A percentile compares a stretch with the other conserved stretches of the same genome.
phyloP scores from a whole-genome alignment of 2,329 filamentous ascomycete genomes.

The Pseudogymnoascus verrucosus region DNA sequence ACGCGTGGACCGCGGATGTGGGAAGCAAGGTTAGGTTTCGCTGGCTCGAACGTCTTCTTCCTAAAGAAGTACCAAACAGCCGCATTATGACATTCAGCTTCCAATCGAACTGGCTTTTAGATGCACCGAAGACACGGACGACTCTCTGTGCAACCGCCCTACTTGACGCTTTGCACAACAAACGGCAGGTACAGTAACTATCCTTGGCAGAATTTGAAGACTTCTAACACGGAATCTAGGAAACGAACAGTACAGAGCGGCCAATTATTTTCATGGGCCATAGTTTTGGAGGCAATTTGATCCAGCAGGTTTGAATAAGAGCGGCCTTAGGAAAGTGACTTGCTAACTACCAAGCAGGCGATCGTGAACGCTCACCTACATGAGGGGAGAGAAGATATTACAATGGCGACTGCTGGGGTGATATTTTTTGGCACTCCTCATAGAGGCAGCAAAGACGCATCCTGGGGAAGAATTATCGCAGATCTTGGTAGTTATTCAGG shows the following conservation, averaged over 20 bases:
- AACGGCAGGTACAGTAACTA: neutral
- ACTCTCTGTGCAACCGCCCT: neutral
- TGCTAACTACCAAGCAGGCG: neutral
- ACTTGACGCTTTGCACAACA: neutral
- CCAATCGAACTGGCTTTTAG: neutral
- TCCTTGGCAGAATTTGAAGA: neutral
- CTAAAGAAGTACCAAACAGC: neutral
- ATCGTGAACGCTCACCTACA: neutral
- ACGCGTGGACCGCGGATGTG: neutral
- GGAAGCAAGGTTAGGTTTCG: neutral
- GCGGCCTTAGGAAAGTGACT: neutral
- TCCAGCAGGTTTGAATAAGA: conserved; percentile 17
- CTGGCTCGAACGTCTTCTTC: neutral
- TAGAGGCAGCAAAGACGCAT: neutral
- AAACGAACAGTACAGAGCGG: conserved; percentile 17
- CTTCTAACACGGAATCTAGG: conserved; percentile 11
- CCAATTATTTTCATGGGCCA: conserved; percentile 24
- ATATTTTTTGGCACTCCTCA: neutral
- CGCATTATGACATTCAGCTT: neutral
- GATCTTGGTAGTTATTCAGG: neutral
- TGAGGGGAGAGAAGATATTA: neutral
- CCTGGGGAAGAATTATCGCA: neutral
- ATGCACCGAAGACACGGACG: neutral
- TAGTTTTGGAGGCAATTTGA: conserved; percentile 22
- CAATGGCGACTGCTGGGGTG: neutral